Evolutionary conservation across 495 filamentous ascomycete genomes (phyloP).

Genomic region (Daldinia grandis): DNA sequence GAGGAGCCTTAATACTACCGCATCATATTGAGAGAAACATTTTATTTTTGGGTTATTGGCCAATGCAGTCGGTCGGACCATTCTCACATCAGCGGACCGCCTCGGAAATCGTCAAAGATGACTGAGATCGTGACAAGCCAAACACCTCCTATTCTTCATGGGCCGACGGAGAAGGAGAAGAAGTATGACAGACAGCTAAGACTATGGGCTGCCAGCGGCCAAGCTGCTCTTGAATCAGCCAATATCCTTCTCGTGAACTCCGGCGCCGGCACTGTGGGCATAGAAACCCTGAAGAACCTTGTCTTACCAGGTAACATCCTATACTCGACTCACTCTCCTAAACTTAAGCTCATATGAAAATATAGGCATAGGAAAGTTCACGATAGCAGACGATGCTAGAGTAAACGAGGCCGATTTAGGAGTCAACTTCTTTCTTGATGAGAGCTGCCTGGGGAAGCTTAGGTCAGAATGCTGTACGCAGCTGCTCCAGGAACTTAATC

Average conservation of each 20-base stretch:
- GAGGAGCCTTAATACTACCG: neutral
- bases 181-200: constrained; percentile 97
- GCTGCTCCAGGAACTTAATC: constrained; percentile 87
- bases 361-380: constrained; percentile 88
- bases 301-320: constrained; percentile 74
- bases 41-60: constrained; percentile 2
- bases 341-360: constrained; percentile 25
- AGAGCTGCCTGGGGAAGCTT: constrained; percentile 76
- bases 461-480: constrained; percentile 80
- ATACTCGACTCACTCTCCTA: neutral
- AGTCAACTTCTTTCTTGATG: constrained; percentile 95
- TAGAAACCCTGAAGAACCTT: constrained; percentile 96
- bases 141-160: constrained; percentile 63
- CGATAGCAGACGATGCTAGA: constrained; percentile 80
- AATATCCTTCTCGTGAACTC: constrained; percentile 89
- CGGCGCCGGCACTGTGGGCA: constrained; percentile 80
- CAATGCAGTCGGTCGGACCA: constrained; percentile 2
- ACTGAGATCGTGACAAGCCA: constrained; percentile 58
- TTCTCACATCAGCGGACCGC: constrained; percentile 19
- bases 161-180: constrained; percentile 84
- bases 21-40: neutral
- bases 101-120: constrained; percentile 47
- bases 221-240: constrained; percentile 87
- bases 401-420: constrained; percentile 87
- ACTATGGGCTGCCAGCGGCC: constrained; percentile 92